Conservation (phyloP, 208 protist genomes). For the Leishmania lainsoni region DNA sequence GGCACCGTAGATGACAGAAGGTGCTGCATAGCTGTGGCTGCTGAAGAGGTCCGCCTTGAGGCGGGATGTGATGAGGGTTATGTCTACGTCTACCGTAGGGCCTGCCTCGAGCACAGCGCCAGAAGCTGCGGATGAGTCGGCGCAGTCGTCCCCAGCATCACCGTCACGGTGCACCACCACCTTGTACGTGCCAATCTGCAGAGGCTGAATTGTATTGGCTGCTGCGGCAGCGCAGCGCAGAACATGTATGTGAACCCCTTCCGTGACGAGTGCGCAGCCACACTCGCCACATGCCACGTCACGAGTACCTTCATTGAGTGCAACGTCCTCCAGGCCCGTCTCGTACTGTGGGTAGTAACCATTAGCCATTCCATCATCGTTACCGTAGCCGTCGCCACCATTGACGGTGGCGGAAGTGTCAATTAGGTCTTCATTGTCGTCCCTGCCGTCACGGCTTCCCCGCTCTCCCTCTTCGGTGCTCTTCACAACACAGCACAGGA, state of each 20-base stretch:
- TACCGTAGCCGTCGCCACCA: neutral
- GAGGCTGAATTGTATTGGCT: neutral
- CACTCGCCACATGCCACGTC: conserved; percentile 1
- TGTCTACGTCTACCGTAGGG: conserved; percentile 8
- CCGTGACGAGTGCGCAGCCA: conserved; percentile 2
- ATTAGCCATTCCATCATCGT: too few species aligned
- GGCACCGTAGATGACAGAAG: conserved; percentile 6
- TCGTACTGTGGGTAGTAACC: conserved; percentile 1
- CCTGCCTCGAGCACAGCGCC: neutral
- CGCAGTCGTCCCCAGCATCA: neutral
- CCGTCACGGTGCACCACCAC: neutral
- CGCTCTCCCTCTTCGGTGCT: neutral
- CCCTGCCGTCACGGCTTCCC: neutral
- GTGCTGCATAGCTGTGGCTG: neutral
- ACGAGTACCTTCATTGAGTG: neutral
- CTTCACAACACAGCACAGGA: conserved; percentile 26
- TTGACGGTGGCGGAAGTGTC: neutral
- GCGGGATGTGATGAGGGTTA: neutral
- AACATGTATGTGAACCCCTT: neutral
- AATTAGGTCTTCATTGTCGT: neutral
- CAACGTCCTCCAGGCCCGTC: neutral
- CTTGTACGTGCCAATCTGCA: conserved; percentile 4
- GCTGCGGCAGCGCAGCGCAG: neutral
- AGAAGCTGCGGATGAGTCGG: neutral
- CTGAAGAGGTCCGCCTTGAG: conserved; percentile 14